These are phyloP conservation scores for Royoungia palumana DNA, from an alignment of 768 basidiomycete genomes.

Conservation along the genomic window DNA sequence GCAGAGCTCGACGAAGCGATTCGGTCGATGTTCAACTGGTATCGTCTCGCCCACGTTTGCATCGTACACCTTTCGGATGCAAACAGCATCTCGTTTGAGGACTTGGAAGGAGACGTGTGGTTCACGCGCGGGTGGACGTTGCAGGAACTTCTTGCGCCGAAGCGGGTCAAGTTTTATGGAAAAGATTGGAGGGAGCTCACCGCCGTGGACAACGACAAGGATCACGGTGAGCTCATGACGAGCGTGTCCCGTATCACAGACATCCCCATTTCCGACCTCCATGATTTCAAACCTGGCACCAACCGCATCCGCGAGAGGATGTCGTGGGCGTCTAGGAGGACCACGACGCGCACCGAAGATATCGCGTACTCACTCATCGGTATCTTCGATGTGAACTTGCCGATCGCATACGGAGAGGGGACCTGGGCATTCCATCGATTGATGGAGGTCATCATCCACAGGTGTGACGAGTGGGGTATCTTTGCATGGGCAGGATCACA, in stretches of 20 bases:
- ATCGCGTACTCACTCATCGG: slow-evolving; percentile 25
- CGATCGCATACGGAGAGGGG: too few species aligned
- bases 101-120: too few species aligned
- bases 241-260: slow-evolving; percentile 5
- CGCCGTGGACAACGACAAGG: slow-evolving; percentile 5
- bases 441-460: slow-evolving; percentile 21
- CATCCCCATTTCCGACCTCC: slow-evolving; percentile 9
- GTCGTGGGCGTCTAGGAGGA: slow-evolving; percentile 24
- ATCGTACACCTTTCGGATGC: too few species aligned
- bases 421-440: slow-evolving; percentile 27
- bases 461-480: slow-evolving; percentile 23
- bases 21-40: too few species aligned
- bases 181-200: too few species aligned
- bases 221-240: not conserved
- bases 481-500: slow-evolving; percentile 22
- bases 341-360: slow-evolving; percentile 24
- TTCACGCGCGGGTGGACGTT: too few species aligned
- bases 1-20: too few species aligned
- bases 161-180: too few species aligned
- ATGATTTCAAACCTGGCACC: slow-evolving; percentile 9
- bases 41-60: too few species aligned
- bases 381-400: slow-evolving; percentile 21
- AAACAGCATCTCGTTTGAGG: too few species aligned
- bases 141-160: too few species aligned
- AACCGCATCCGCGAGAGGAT: slow-evolving; percentile 13